Evolutionary conservation across 139 green algal genomes (phyloP).

Genomic region (Zygnema cylindricum): DNA sequence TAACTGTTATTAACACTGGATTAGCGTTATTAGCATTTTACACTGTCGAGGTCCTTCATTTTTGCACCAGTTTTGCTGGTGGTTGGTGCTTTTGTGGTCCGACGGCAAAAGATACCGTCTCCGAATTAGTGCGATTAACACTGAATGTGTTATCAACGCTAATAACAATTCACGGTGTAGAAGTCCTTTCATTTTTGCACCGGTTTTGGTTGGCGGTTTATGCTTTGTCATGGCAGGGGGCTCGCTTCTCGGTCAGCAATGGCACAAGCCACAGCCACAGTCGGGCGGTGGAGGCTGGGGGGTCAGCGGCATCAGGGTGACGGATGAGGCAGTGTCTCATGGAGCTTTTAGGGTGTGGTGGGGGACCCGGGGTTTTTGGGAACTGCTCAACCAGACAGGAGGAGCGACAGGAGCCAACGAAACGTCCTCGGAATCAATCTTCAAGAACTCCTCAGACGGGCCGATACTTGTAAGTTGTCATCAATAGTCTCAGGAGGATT

Average conservation of each 20-base stretch:
- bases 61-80: too few relatives aligned
- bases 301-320: not conserved
- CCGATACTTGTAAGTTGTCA: not conserved
- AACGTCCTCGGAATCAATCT: not conserved
- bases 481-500: too few relatives aligned
- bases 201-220: not conserved
- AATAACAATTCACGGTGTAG: too few relatives aligned
- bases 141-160: not conserved
- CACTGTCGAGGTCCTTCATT: too few relatives aligned
- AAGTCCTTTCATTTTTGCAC: not conserved
- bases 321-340: not conserved
- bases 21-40: too few relatives aligned
- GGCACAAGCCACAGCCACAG: too few relatives aligned
- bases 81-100: too few relatives aligned
- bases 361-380: not conserved
- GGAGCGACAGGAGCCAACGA: not conserved
- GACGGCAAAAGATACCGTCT: not conserved
- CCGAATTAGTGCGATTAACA: not conserved
- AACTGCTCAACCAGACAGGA: not conserved
- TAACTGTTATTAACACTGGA: too few relatives aligned
- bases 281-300: not conserved
- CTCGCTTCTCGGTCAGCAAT: too few relatives aligned
- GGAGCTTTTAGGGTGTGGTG: not conserved
- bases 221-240: too few relatives aligned
- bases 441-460: not conserved